Base-by-base conservation (phyloP, 768 basidiomycete genomes). In the Rhizopogon vinicolor region DNA sequence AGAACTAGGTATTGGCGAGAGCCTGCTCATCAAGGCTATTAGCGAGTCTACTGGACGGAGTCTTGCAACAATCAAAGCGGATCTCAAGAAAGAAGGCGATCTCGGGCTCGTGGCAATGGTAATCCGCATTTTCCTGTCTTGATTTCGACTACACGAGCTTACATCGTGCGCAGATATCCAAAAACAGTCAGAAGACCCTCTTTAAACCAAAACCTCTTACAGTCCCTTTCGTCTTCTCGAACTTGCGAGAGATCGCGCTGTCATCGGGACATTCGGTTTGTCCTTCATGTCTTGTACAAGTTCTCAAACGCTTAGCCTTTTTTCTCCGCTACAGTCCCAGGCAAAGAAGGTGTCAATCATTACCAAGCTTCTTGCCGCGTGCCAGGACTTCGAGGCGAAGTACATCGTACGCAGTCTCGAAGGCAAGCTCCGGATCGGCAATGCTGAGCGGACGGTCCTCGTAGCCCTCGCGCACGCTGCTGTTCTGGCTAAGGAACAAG, bases 1-100 rank as follows among this genome's bases (percentile, higher is more conserved):
- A 51, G 96, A 99, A 68, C 82, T 99, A 2, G 97, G 97, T 33
- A 95, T 98, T 55, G 97, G 96, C 16, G 97, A 99, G 69, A 91
- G 89, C 60, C 73, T 98, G 18, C 79, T 99, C 39, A 82, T 97
- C 66, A 98, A 98, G 65, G 94, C 97, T 14, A 98, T 99, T 58
- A 89, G 84, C 41, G 91, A 97, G 67, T 93, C 93, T 3, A 96
- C 94, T 0, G 97, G 96, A n/a, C 82, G 97, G 55, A 93, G 86
- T 60, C 69, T 84, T 40, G 77, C 84, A 3, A 78, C 87, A 43
- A 83, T 99, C 64, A 98, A 98, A 66, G 83, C 87, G 5, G 96
- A 98, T 63, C 77, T 98, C 58, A 93, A 94, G 80, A 91, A 85
- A 66, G 93, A 94, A 65, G 97, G 97, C 39, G 97, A 99, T 67